Evolutionary conservation across 2,329 filamentous ascomycete species (phyloP).

Genomic region (Graphilbum sp.): DNA sequence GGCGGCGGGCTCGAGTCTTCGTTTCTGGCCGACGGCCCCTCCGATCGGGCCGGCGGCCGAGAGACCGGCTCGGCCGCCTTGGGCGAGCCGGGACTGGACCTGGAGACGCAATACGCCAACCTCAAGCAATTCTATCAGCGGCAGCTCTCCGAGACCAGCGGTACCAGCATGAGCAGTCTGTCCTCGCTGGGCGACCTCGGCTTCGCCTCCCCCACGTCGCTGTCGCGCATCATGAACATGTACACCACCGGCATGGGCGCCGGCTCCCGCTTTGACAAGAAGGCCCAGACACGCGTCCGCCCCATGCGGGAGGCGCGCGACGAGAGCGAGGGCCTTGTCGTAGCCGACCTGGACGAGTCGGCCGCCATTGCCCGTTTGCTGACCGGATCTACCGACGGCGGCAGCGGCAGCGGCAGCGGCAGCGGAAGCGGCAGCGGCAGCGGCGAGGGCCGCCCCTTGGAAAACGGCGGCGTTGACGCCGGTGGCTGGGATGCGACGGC

Average conservation of each 20-base stretch:
- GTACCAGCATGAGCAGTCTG: constrained; percentile 30
- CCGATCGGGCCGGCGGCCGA: background rate
- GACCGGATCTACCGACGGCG: constrained; percentile 11
- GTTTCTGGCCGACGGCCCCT: background rate
- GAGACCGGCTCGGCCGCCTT: constrained; percentile 12
- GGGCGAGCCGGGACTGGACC: constrained; percentile 32
- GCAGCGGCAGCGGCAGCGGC: background rate
- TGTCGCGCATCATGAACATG: constrained; percentile 81
- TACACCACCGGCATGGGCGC: constrained; percentile 41
- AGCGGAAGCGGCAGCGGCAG: background rate
- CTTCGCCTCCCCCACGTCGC: constrained; percentile 59
- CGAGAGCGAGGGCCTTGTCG: constrained; percentile 53
- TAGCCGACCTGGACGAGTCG: constrained; percentile 45
- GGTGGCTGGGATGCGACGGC: constrained; percentile 49
- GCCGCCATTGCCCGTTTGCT: constrained; percentile 43
- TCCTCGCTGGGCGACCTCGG: constrained; percentile 32
- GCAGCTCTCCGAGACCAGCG: constrained; percentile 50
- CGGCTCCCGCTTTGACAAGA: constrained; percentile 44
- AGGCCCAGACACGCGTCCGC: constrained; percentile 48
- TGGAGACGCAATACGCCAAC: constrained; percentile 56
- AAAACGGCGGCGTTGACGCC: constrained; percentile 1
- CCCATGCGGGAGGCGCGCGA: constrained; percentile 68
- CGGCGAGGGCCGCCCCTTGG: no score
- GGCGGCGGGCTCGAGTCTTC: constrained; percentile 12
- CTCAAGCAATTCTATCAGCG: constrained; percentile 68